Evolutionary conservation across 2,329 filamentous ascomycete genomes (phyloP).

Genomic region (Zalaria sp.): DNA sequence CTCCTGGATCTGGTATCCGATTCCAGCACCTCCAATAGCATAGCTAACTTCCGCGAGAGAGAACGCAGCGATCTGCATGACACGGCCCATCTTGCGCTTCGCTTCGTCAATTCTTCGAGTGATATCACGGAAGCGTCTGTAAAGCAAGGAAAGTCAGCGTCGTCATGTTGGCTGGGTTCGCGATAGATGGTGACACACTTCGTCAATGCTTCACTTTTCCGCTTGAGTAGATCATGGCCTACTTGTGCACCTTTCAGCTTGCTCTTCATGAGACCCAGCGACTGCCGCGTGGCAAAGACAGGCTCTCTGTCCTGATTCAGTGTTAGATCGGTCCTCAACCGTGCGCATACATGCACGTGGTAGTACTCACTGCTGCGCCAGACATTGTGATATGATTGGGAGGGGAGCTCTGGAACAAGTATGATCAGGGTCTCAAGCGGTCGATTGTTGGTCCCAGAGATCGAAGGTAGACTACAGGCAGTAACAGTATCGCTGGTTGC

Average conservation of each 20-base stretch:
- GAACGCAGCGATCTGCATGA: conserved; percentile 98
- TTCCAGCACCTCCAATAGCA: conserved; percentile 75
- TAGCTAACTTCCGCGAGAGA: conserved; percentile 96
- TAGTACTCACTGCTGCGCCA: too few relatives aligned
- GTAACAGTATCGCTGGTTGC: too few relatives aligned
- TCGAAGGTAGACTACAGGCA: too few relatives aligned
- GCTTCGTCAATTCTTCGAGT: conserved; percentile 95
- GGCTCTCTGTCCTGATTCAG: conserved; percentile 67
- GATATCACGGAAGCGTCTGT: conserved; percentile 53
- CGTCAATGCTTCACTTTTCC: conserved; percentile 94
- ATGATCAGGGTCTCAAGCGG: too few relatives aligned
- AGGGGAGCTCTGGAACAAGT: too few relatives aligned
- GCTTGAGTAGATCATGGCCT: conserved; percentile 87
- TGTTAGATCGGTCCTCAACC: conserved; percentile 3
- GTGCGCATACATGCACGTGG: too few relatives aligned
- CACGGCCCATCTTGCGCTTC: conserved; percentile 96
- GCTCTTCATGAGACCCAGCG: conserved; percentile 89
- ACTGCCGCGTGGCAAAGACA: conserved; percentile 96
- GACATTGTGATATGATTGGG: too few relatives aligned
- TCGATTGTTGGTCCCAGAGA: too few relatives aligned
- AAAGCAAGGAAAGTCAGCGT: background rate
- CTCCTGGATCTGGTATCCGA: conserved; percentile 94
- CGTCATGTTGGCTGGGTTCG: background rate
- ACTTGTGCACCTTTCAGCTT: conserved; percentile 74
- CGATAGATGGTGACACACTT: conserved; percentile 48